phyloP scores from a whole-genome alignment of 306 rosid genomes.

The Citrullus colocynthis region DNA sequence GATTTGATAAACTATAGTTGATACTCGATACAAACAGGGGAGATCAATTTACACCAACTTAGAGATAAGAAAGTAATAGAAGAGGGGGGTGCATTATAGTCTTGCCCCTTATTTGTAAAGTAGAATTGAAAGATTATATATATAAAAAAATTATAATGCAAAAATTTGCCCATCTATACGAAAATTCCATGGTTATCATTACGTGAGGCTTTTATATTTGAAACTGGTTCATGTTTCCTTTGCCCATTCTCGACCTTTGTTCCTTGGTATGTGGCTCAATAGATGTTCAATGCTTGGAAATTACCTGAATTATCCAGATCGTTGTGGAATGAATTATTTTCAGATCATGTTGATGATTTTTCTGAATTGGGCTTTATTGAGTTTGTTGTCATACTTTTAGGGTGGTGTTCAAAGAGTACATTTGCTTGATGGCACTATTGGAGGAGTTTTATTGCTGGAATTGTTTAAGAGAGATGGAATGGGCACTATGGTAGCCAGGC shows the following conservation, averaged over 20 bases:
- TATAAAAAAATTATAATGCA: background rate
- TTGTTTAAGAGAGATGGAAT: conserved; percentile 93
- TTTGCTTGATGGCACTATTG: conserved; percentile 83
- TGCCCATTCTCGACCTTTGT: background rate
- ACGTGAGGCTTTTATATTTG: background rate
- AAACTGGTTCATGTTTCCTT: background rate
- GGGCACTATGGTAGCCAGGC: conserved; percentile 99
- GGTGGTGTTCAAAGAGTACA: conserved; percentile 99
- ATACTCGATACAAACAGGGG: too few relatives aligned
- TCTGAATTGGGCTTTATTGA: background rate
- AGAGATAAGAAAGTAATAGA: too few relatives aligned
- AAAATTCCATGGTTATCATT: background rate
- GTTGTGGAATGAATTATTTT: background rate
- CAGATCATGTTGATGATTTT: background rate
- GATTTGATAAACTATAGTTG: too few relatives aligned
- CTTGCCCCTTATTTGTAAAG: too few relatives aligned
- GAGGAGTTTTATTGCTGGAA: conserved; percentile 87
- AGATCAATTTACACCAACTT: too few relatives aligned
- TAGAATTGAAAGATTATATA: background rate
- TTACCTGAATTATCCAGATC: background rate
- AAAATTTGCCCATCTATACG: background rate
- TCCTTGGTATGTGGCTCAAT: background rate
- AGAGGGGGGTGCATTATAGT: too few relatives aligned
- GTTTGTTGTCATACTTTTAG: conserved; percentile 31
- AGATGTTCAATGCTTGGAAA: background rate